These are phyloP conservation scores for Macaranga tanarius DNA, from an alignment of 441 rosid species.

Conservation along the genomic window DNA sequence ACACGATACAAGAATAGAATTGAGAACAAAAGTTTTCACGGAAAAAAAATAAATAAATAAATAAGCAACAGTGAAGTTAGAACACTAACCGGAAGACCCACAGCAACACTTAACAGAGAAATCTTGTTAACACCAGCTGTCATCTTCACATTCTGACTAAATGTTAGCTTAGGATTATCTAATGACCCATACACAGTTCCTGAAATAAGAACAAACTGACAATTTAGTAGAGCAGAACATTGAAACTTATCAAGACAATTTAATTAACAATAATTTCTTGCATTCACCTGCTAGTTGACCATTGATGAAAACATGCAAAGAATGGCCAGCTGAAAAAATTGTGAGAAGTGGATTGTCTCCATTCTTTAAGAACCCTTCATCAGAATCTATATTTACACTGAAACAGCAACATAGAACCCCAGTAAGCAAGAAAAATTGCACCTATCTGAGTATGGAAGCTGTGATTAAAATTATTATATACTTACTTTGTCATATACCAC, in stretches of 20 bases:
- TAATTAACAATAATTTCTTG: not conserved
- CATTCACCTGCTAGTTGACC: constrained; percentile 72
- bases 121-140: constrained; percentile 76
- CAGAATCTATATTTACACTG: constrained; percentile 52
- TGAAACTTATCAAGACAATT: not conserved
- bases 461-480: constrained; percentile 13
- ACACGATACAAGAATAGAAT: constrained; percentile 7
- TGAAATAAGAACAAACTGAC: constrained; percentile 25
- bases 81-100: constrained; percentile 84
- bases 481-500: constrained; percentile 98
- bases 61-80: constrained; percentile 8
- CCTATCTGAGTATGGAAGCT: not conserved
- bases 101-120: constrained; percentile 75
- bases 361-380: constrained; percentile 72
- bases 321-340: constrained; percentile 90
- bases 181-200: constrained; percentile 82
- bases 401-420: constrained; percentile 9
- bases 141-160: constrained; percentile 55
- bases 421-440: constrained; percentile 5
- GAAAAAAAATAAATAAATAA: not conserved
- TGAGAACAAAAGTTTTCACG: not conserved
- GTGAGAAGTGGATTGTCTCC: constrained; percentile 81
- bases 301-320: constrained; percentile 86
- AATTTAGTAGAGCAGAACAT: constrained; percentile 14
- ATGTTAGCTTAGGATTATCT: constrained; percentile 73